These are phyloP conservation scores for Puccinia polysora DNA, from an alignment of 1,284 basidiomycete genomes.

Conservation along the genomic window DNA sequence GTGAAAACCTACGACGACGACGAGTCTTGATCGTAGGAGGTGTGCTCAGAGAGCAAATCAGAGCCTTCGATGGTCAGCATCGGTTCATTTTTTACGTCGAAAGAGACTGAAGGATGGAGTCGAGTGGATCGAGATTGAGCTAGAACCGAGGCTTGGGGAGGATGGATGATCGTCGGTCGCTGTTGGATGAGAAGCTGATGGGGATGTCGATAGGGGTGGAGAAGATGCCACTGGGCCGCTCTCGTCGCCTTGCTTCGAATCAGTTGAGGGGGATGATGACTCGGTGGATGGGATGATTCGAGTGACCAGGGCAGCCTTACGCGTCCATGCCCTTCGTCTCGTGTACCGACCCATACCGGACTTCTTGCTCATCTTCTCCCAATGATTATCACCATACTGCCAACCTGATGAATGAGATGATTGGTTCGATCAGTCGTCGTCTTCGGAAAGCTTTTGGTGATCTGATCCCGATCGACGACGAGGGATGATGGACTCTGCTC, in stretches of 20 bases:
- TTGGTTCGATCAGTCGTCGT: neutral
- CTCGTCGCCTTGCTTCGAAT: too few species aligned
- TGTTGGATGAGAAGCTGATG: neutral
- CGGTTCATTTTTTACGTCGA: constrained; percentile 8
- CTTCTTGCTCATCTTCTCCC: constrained; percentile 53
- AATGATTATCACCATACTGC: constrained; percentile 54
- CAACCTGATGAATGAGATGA: constrained; percentile 44
- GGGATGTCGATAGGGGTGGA: too few species aligned
- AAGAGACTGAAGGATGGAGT: neutral
- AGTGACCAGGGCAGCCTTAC: constrained; percentile 48
- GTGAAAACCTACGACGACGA: too few species aligned
- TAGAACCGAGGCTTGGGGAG: neutral
- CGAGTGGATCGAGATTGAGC: neutral
- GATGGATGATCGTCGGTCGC: neutral
- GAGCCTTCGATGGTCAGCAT: too few species aligned
- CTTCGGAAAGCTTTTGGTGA: neutral
- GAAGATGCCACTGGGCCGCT: neutral
- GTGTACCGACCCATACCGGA: constrained; percentile 52
- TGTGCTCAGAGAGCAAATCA: too few species aligned
- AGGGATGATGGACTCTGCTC: neutral
- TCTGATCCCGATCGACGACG: neutral
- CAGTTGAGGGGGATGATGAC: neutral
- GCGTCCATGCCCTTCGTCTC: constrained; percentile 52
- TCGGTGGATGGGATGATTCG: neutral
- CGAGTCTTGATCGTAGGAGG: too few species aligned